Evolutionary conservation across 2,329 filamentous ascomycete genomes (phyloP).

Genomic region (Helotiales sp.): DNA sequence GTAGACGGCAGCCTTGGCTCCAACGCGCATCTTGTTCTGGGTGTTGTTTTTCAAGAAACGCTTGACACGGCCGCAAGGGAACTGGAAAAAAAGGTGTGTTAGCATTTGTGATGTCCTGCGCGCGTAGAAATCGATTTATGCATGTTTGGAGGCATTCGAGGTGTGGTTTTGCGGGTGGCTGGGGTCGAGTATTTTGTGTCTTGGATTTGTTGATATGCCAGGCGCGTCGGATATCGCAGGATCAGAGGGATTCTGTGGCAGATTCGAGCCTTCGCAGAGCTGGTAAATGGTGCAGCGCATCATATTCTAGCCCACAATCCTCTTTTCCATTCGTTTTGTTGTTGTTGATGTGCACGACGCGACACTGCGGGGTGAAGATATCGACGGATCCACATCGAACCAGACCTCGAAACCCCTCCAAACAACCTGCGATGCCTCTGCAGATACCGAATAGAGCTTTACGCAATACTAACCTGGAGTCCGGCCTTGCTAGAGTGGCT

Average conservation of each 20-base stretch:
- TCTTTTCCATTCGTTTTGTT: constrained; percentile 12
- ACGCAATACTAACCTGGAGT: constrained; percentile 45
- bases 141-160: background rate
- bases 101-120: constrained; percentile 33
- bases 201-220: constrained; percentile 32
- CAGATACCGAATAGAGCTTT: constrained; percentile 15
- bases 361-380: constrained; percentile 39
- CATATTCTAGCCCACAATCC: background rate
- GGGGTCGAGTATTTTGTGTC: constrained; percentile 12
- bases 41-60: constrained; percentile 99
- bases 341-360: constrained; percentile 32
- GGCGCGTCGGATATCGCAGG: constrained; percentile 31
- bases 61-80: constrained; percentile 99
- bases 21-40: constrained; percentile 99
- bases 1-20: constrained; percentile 97
- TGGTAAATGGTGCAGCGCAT: constrained; percentile 8
- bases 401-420: constrained; percentile 17
- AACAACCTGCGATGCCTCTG: constrained; percentile 8
- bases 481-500: constrained; percentile 46
- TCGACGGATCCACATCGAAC: constrained; percentile 26
- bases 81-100: constrained; percentile 60
- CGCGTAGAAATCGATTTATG: constrained; percentile 2
- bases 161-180: constrained; percentile 7
- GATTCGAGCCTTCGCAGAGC: constrained; percentile 13
- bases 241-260: constrained; percentile 1